Evolutionary conservation across 2,329 filamentous ascomycete genomes (phyloP), one percentile per base, ranked within the genome.

Genomic region (Diaporthe sp.): DNA sequence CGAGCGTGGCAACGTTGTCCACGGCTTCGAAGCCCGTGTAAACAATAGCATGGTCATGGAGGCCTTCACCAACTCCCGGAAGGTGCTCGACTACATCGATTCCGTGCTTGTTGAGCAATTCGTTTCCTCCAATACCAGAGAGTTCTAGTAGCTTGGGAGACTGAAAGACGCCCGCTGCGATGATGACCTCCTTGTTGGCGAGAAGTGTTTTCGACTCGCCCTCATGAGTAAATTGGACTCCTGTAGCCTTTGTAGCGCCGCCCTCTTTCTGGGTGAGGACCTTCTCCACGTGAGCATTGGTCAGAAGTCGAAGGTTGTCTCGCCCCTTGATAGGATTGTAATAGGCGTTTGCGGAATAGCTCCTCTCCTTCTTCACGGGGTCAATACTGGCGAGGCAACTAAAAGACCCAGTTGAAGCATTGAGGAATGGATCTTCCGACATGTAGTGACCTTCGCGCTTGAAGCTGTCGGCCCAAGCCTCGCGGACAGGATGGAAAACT

Each of bases 141-240:
- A 83, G 76, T 71, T 83, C 79, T 2, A 84, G 78, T 4, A 84
- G 72, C 47, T 82, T 81, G 0, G 82, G 82, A 0, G 81, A 81
- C 42, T 82, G 79, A 58, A 82, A 78, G 6, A 79, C 68, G 13
- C 82, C 82, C 4, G 77, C 81, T 8, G 80, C 77, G 3, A 84
- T 42, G 55, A 83, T 82, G 2, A 83, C 80, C 71, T 83, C 82
- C 30, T 74, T 71, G 25, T 15, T 54, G 9, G 78, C 80, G 8
- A 25, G 40, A 10, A 78, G 45, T 1, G 61, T 74, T 7, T 67
- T 76, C 30, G 69, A 67, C n/a, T 75, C 67, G 9, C 78, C 78
- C 2, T 78, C 71, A 33, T 78, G 77, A 10, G 73, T 71, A 60
- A 73, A 58, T 40, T 74, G 45, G 22, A 82, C 78, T 2, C 80